Percentiles rank a stretch among this genome's conserved stretches.
Evolutionary conservation across 345 rosid genomes (phyloP).

Genomic region (Bruguiera gymnorhiza): DNA sequence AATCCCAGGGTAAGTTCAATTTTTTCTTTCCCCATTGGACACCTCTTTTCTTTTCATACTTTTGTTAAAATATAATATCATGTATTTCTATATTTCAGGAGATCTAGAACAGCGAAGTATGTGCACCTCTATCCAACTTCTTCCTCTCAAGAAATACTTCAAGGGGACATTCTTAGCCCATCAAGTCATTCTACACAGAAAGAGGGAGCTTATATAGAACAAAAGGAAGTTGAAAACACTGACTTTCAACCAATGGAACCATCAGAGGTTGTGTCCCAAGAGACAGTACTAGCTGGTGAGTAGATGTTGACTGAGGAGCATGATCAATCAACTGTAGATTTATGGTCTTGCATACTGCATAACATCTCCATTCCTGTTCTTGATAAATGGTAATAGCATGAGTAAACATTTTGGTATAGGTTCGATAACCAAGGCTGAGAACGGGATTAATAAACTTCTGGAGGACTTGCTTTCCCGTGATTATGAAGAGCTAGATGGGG

Average conservation of each 20-base stretch:
- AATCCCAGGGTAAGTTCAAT: slow-evolving; percentile 44
- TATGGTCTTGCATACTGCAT: background rate
- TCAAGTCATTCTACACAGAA: slow-evolving; percentile 24
- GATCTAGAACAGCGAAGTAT: slow-evolving; percentile 42
- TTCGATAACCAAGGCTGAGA: slow-evolving; percentile 40
- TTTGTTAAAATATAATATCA: background rate
- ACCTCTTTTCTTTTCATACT: background rate
- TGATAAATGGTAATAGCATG: slow-evolving; percentile 12
- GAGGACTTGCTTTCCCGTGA: slow-evolving; percentile 48
- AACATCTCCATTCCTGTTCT: background rate
- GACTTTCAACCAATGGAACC: slow-evolving; percentile 30
- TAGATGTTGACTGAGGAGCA: slow-evolving; percentile 19
- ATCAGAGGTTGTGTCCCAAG: slow-evolving; percentile 6
- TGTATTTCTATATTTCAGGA: slow-evolving; percentile 31
- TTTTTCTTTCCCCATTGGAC: background rate
- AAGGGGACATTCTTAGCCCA: slow-evolving; percentile 31
- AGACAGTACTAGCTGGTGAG: slow-evolving; percentile 43
- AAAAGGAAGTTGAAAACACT: slow-evolving; percentile 11
- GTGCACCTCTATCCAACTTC: slow-evolving; percentile 37
- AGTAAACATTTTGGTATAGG: slow-evolving; percentile 31
- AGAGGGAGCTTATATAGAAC: slow-evolving; percentile 23
- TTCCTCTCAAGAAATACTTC: slow-evolving; percentile 36
- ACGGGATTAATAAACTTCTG: slow-evolving; percentile 40
- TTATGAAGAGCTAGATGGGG: slow-evolving; percentile 58
- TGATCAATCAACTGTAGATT: slow-evolving; percentile 1